A percentile compares a stretch with the other conserved stretches of the same genome.
phyloP scores from a whole-genome alignment of 306 rosid genomes.

The Comarum palustre region DNA sequence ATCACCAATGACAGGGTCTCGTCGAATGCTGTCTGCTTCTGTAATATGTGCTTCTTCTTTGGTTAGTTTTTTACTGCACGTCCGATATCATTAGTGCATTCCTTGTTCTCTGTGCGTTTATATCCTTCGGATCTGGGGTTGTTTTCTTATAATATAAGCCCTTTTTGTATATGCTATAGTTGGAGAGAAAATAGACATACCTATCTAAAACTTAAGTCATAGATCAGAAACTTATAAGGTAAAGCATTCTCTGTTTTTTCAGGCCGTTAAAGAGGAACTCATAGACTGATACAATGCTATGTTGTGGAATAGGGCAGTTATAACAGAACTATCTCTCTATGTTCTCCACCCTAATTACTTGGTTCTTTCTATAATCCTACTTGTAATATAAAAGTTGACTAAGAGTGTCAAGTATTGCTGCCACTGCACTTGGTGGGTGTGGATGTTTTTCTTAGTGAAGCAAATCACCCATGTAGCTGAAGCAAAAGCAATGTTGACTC shows the following conservation, averaged over 20 bases:
- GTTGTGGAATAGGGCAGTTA: neutral
- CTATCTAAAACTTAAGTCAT: neutral
- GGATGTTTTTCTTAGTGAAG: neutral
- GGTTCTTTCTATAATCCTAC: neutral
- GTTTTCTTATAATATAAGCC: neutral
- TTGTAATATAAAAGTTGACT: neutral
- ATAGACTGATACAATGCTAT: neutral
- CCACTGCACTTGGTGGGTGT: neutral
- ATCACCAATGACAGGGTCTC: slow-evolving; percentile 10
- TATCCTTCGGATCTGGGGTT: neutral
- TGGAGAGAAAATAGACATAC: neutral
- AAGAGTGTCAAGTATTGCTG: neutral
- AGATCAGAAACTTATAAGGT: neutral
- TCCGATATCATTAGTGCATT: neutral
- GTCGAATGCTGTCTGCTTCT: slow-evolving; percentile 30
- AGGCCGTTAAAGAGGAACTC: neutral
- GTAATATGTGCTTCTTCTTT: slow-evolving; percentile 45
- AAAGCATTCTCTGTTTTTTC: neutral
- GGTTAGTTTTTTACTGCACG: slow-evolving; percentile 41
- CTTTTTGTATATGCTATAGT: neutral
- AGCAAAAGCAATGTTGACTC: neutral
- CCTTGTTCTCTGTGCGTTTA: neutral
- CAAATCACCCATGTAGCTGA: neutral
- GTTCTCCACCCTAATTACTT: neutral
- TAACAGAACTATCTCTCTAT: neutral